These are phyloP conservation scores for Trichoderma polysporum DNA, from an alignment of 2,329 filamentous ascomycete genomes.

Conservation along the genomic window DNA sequence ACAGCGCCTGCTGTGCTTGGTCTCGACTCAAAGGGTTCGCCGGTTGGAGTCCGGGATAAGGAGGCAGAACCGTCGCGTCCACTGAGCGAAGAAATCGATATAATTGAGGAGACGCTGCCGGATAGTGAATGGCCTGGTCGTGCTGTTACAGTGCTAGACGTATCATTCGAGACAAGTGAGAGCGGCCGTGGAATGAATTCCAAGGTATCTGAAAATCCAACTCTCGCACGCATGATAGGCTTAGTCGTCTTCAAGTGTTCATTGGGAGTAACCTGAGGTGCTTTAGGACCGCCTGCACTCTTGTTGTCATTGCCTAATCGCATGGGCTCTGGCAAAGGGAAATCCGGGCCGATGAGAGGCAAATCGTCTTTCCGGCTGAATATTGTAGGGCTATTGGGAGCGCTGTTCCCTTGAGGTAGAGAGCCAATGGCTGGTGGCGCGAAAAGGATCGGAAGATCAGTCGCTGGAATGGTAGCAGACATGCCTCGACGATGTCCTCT, in stretches of 20 bases:
- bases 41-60: conserved; percentile 42
- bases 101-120: conserved; percentile 76
- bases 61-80: conserved; percentile 42
- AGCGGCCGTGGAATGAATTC: conserved; percentile 81
- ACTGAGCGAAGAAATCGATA: conserved; percentile 55
- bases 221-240: conserved; percentile 56
- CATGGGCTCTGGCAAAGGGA: conserved; percentile 19
- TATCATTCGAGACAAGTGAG: conserved; percentile 81
- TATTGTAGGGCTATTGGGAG: conserved; percentile 60
- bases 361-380: conserved; percentile 33
- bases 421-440: conserved; percentile 51
- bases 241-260: conserved; percentile 24
- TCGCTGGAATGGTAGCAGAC: conserved; percentile 80
- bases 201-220: conserved; percentile 80
- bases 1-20: conserved; percentile 73
- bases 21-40: conserved; percentile 49
- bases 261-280: conserved; percentile 12
- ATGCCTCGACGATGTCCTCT: conserved; percentile 67
- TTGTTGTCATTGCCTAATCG: not conserved
- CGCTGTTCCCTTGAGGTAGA: conserved; percentile 58
- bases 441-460: conserved; percentile 74
- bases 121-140: conserved; percentile 70
- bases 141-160: conserved; percentile 72
- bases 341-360: not conserved
- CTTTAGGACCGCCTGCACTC: conserved; percentile 2